These are phyloP conservation scores for Xenoacremonium recifei DNA, from an alignment of 2,329 filamentous ascomycete genomes.

Conservation along the genomic window DNA sequence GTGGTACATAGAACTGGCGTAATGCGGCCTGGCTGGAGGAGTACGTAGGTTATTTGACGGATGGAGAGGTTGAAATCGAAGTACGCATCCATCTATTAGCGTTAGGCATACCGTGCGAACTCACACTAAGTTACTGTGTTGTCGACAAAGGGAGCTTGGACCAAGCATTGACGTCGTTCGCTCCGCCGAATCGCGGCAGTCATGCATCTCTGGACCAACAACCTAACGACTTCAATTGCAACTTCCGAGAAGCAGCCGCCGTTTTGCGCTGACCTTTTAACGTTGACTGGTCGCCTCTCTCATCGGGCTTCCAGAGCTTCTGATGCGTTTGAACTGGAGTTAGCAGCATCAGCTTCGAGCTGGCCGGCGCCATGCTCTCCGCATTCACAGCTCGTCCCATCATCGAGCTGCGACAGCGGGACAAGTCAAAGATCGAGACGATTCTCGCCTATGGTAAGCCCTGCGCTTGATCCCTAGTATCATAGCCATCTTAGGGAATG, in stretches of 20 bases:
- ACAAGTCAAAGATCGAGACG: conserved; percentile 97
- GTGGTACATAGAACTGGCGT: not conserved
- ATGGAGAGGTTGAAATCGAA: too few relatives aligned
- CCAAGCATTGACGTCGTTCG: conserved; percentile 31
- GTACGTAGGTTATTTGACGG: too few relatives aligned
- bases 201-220: conserved; percentile 11
- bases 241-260: not conserved
- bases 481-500: not conserved
- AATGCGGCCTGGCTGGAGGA: too few relatives aligned
- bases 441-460: conserved; percentile 82
- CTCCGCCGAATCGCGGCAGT: conserved; percentile 11
- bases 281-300: not conserved
- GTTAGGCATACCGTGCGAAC: not conserved
- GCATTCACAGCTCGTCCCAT: conserved; percentile 95
- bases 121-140: conserved; percentile 23
- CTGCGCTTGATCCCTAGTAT: too few relatives aligned
- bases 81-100: not conserved
- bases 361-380: conserved; percentile 75
- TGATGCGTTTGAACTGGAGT: conserved; percentile 29
- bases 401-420: conserved; percentile 91
- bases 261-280: not conserved
- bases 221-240: not conserved
- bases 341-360: conserved; percentile 37
- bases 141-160: conserved; percentile 21
- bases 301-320: conserved; percentile 8